These are phyloP conservation scores for Geoglossum cookeanum DNA, from an alignment of 2,329 filamentous ascomycete species.

Conservation along the genomic window DNA sequence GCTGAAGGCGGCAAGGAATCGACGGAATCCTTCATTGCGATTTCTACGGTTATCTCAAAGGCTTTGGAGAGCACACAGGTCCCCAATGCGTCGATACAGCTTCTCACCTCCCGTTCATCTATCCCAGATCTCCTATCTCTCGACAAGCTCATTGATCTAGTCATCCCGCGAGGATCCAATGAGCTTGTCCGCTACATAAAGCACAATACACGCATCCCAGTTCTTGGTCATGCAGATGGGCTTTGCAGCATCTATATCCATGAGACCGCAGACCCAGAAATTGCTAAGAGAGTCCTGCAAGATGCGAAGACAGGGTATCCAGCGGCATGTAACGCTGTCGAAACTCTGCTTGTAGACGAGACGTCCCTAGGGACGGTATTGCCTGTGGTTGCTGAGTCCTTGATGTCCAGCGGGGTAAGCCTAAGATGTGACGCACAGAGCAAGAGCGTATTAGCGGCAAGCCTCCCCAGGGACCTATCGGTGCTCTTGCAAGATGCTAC, in stretches of 20 bases:
- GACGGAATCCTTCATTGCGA: constrained; percentile 82
- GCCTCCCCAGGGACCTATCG: constrained; percentile 24
- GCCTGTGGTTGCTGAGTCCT: constrained; percentile 50
- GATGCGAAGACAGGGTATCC: constrained; percentile 92
- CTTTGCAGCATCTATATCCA: constrained; percentile 79
- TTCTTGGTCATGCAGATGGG: constrained; percentile 89
- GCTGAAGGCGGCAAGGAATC: constrained; percentile 74
- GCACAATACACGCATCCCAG: constrained; percentile 76
- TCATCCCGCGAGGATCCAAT: constrained; percentile 81
- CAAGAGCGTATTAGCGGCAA: constrained; percentile 39
- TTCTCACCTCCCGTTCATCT: constrained; percentile 81
- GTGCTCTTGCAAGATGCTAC: constrained; percentile 42
- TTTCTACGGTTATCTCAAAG: constrained; percentile 64
- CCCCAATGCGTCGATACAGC: constrained; percentile 72
- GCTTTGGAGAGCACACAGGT: constrained; percentile 57
- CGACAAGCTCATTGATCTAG: constrained; percentile 79
- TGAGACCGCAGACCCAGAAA: constrained; percentile 49
- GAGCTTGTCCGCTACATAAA: constrained; percentile 85
- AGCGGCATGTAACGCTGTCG: constrained; percentile 86
- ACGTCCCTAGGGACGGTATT: constrained; percentile 47
- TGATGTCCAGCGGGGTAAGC: constrained; percentile 58
- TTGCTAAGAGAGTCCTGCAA: constrained; percentile 58
- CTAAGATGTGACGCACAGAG: constrained; percentile 60
- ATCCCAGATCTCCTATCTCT: constrained; percentile 75
- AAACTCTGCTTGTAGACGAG: constrained; percentile 74